Evolutionary conservation across 441 rosid genomes (phyloP).

Genomic region (Dalechampia spathulata): DNA sequence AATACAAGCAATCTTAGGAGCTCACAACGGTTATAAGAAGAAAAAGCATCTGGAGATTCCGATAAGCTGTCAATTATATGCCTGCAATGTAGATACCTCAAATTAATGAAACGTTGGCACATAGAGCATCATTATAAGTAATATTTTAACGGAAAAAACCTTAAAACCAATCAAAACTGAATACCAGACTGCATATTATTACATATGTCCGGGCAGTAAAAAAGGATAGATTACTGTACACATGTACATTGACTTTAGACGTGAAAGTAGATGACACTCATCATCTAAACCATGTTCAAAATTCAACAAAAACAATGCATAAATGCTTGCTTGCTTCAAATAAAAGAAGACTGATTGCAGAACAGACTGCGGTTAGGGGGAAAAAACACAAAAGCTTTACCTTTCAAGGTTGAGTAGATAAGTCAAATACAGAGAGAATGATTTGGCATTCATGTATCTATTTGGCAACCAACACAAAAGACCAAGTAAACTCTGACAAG

Average conservation of each 20-base stretch:
- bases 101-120: constrained; percentile 11
- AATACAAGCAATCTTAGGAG: constrained; percentile 54
- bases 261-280: not conserved
- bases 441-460: constrained; percentile 49
- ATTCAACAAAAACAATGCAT: too few relatives aligned
- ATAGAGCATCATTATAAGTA: constrained; percentile 4
- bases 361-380: not conserved
- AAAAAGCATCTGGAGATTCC: constrained; percentile 27
- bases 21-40: constrained; percentile 25
- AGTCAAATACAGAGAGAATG: constrained; percentile 47
- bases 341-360: not conserved
- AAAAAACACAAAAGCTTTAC: constrained; percentile 27
- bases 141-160: constrained; percentile 13
- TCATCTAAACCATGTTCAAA: too few relatives aligned
- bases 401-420: constrained; percentile 68
- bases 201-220: not conserved
- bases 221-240: not conserved
- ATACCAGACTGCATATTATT: not conserved
- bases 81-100: constrained; percentile 34
- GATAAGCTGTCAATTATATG: constrained; percentile 34
- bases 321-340: constrained; percentile 1
- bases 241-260: not conserved
- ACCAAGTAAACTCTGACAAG: constrained; percentile 55
- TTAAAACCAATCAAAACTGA: not conserved
- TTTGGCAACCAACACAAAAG: constrained; percentile 75